Conservation (phyloP, 768 basidiomycete species). For the Megacollybia marginata region DNA sequence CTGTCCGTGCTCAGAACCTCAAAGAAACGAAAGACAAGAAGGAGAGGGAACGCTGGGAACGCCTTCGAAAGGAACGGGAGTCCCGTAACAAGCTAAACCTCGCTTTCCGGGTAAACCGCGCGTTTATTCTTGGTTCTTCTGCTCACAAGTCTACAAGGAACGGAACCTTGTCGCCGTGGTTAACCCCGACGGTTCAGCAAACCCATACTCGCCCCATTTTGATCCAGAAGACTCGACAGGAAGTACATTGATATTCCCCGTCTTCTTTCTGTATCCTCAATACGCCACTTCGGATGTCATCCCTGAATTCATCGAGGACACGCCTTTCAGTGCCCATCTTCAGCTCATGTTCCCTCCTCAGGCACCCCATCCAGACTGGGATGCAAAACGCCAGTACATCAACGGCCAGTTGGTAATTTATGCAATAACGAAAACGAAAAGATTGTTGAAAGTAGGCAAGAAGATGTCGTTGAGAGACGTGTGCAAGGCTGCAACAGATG, state of each 20-base stretch:
- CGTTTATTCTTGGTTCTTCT: not conserved
- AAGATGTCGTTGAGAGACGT: constrained; percentile 83
- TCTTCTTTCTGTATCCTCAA: constrained; percentile 91
- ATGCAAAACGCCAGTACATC: constrained; percentile 58
- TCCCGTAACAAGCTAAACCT: constrained; percentile 42
- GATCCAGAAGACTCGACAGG: constrained; percentile 56
- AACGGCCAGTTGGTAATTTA: constrained; percentile 67
- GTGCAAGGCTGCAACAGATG: constrained; percentile 65
- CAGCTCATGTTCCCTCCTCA: constrained; percentile 77
- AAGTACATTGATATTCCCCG: constrained; percentile 68
- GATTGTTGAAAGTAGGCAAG: constrained; percentile 86
- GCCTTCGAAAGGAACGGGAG: constrained; percentile 41
- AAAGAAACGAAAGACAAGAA: constrained; percentile 45
- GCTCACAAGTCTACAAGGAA: constrained; percentile 37
- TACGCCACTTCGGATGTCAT: constrained; percentile 86
- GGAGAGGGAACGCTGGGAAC: constrained; percentile 42
- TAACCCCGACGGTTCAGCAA: constrained; percentile 44
- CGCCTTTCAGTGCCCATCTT: constrained; percentile 74
- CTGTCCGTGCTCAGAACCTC: constrained; percentile 36
- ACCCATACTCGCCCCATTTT: constrained; percentile 58
- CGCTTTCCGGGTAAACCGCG: constrained; percentile 56
- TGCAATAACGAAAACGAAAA: constrained; percentile 67
- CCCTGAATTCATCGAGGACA: constrained; percentile 76
- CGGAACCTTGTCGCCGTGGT: constrained; percentile 60
- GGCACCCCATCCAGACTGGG: constrained; percentile 67